phyloP scores from a whole-genome alignment of 1,284 basidiomycete genomes.

The Apiotrichum brassicae region DNA sequence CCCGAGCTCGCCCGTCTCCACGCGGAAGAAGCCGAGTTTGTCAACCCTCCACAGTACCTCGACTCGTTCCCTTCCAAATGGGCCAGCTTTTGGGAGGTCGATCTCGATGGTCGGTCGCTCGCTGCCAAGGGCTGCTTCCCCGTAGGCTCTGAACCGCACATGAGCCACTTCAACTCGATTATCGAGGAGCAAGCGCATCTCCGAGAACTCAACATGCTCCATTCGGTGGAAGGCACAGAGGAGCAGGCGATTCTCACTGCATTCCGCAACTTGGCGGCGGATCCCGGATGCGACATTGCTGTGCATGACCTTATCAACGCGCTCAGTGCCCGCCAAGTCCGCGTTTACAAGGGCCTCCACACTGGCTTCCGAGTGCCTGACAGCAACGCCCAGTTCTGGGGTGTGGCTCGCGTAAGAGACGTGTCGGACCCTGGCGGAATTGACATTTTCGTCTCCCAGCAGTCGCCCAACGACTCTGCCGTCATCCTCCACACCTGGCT shows the following conservation, averaged over 20 bases:
- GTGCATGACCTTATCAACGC: constrained; percentile 7
- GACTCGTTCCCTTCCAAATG: neutral
- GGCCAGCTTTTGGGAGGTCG: constrained; percentile 5
- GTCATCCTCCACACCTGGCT: constrained; percentile 12
- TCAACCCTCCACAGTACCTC: constrained; percentile 3
- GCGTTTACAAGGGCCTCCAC: constrained; percentile 10
- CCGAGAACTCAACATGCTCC: constrained; percentile 6
- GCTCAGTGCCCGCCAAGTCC: neutral
- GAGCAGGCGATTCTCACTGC: constrained; percentile 4
- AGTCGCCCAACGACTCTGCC: constrained; percentile 5
- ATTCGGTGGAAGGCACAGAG: constrained; percentile 1
- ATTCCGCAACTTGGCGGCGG: neutral
- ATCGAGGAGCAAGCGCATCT: constrained; percentile 5
- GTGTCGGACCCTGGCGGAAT: neutral
- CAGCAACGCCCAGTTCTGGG: constrained; percentile 7
- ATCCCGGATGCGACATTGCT: neutral
- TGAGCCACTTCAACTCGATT: constrained; percentile 2
- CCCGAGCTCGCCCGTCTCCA: neutral
- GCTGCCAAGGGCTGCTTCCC: constrained; percentile 8
- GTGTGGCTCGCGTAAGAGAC: neutral
- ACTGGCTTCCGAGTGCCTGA: constrained; percentile 9
- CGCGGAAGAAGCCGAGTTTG: neutral
- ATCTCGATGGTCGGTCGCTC: neutral
- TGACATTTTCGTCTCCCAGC: constrained; percentile 10
- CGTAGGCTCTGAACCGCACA: constrained; percentile 3